Evolutionary conservation across 305 asterid genomes (phyloP).

Genomic region (Coffea humblotiana): DNA sequence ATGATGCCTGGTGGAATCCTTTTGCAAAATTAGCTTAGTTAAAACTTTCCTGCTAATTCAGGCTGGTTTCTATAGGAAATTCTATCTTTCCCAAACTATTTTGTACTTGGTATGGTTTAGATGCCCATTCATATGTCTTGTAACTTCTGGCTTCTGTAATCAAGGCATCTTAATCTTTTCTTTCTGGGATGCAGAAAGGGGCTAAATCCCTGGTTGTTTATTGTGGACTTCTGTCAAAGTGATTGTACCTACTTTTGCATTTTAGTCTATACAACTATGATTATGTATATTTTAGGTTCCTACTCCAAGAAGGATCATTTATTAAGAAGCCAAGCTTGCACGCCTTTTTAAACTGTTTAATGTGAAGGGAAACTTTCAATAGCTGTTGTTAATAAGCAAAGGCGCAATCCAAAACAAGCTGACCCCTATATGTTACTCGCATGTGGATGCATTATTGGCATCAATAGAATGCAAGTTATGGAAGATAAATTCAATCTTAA

Average conservation of each 20-base stretch:
- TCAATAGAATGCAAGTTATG: background rate
- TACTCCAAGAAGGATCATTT: background rate
- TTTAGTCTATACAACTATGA: background rate
- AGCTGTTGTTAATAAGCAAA: background rate
- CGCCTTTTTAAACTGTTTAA: background rate
- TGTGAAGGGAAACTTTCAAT: background rate
- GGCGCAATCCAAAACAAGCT: background rate
- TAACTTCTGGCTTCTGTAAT: background rate
- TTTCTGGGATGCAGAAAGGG: background rate
- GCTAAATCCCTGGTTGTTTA: too few relatives aligned
- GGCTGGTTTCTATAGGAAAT: background rate
- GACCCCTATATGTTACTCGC: background rate
- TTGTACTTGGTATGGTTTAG: background rate
- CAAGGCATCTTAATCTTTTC: background rate
- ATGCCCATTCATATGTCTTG: background rate
- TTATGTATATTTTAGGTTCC: background rate
- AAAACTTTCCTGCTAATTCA: background rate
- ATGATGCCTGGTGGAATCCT: background rate
- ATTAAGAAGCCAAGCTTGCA: background rate
- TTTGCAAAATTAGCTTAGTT: background rate
- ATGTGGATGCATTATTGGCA: too few relatives aligned
- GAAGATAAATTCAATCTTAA: background rate
- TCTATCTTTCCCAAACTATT: background rate
- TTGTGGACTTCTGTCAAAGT: background rate
- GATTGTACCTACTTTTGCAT: background rate